Percentiles rank a stretch among this genome's conserved stretches.
Evolutionary conservation across 805 yeast species (phyloP).

Genomic region (Cyberlindnera mississippiensis): DNA sequence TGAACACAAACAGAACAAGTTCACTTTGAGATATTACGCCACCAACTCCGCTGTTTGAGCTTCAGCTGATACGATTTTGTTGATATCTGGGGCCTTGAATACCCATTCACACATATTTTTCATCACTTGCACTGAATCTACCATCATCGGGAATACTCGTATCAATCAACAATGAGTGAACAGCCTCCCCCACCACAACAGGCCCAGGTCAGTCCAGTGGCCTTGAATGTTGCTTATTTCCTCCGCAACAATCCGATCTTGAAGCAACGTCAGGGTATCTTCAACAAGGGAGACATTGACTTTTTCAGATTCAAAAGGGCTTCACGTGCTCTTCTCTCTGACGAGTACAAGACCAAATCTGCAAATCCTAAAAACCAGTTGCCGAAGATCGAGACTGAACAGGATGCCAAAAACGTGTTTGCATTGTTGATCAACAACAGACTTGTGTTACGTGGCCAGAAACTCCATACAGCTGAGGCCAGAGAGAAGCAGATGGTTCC

Average conservation of each 20-base stretch:
- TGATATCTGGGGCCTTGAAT: no score
- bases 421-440: constrained; percentile 67
- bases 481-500: constrained; percentile 59
- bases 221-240: constrained; percentile 66
- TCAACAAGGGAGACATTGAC: constrained; percentile 66
- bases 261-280: constrained; percentile 79
- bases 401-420: constrained; percentile 59
- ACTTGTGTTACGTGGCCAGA: constrained; percentile 70
- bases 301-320: constrained; percentile 88
- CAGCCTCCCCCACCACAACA: constrained; percentile 13
- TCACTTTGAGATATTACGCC: no score
- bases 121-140: no score
- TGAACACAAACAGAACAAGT: no score
- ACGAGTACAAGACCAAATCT: constrained; percentile 57
- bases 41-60: no score
- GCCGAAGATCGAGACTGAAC: constrained; percentile 47
- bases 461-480: constrained; percentile 66
- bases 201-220: constrained; percentile 42
- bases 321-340: constrained; percentile 68
- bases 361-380: constrained; percentile 41
- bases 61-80: no score
- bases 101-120: no score
- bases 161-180: constrained; percentile 8
- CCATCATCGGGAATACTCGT: no score
- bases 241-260: constrained; percentile 62